Percentiles rank a stretch among this genome's conserved stretches.
These are phyloP conservation scores for Vicia faba DNA, from an alignment of 306 rosid species.

Conservation along the genomic window DNA sequence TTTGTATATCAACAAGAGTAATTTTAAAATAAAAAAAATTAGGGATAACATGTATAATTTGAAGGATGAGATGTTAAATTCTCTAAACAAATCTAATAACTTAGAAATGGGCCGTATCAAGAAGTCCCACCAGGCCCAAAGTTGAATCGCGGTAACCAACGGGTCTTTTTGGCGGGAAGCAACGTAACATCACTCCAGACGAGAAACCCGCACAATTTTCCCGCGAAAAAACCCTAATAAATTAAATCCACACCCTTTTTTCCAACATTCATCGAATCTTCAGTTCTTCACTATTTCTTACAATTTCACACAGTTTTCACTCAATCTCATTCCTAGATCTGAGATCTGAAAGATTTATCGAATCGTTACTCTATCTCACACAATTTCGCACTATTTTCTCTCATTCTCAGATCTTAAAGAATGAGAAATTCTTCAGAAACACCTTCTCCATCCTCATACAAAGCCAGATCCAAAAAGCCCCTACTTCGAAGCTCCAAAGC, in stretches of 20 bases:
- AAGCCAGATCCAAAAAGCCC: slow-evolving; percentile 42
- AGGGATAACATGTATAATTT: too few species aligned
- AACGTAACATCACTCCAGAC: slow-evolving; percentile 41
- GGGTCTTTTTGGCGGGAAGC: slow-evolving; percentile 62
- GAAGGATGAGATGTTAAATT: too few species aligned
- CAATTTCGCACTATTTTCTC: neutral
- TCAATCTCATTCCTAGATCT: neutral
- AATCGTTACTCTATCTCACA: neutral
- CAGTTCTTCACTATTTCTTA: neutral
- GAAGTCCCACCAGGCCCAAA: too few species aligned
- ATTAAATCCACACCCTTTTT: neutral
- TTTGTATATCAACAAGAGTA: too few species aligned
- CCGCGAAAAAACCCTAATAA: slow-evolving; percentile 47
- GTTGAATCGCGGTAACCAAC: slow-evolving; percentile 54
- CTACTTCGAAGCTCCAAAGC: slow-evolving; percentile 33
- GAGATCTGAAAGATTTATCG: neutral
- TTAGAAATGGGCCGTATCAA: too few species aligned
- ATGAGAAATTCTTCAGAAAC: slow-evolving; percentile 54
- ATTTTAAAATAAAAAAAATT: too few species aligned
- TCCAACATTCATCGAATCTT: neutral
- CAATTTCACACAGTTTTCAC: neutral
- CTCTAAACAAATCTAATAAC: too few species aligned
- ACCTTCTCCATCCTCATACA: slow-evolving; percentile 35
- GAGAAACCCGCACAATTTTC: slow-evolving; percentile 31
- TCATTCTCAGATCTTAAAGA: neutral